Evolutionary conservation across 768 basidiomycete species (phyloP).

Genomic region (Artomyces pyxidatus): DNA sequence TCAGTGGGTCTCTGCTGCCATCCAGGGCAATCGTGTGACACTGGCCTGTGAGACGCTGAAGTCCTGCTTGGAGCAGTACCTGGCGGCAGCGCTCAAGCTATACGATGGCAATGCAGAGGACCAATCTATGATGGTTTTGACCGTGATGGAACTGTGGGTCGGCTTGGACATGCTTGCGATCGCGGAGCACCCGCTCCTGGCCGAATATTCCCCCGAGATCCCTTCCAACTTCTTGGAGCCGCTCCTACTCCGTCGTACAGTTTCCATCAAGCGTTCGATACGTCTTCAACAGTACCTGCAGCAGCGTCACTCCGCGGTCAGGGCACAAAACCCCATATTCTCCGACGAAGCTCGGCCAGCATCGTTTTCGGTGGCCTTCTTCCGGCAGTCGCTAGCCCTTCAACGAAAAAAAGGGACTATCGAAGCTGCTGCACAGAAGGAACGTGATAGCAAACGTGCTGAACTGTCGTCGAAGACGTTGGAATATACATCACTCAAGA

Average conservation of each 20-base stretch:
- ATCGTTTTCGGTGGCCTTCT: conserved; percentile 8
- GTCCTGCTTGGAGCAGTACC: conserved; percentile 8
- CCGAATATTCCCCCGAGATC: conserved; percentile 39
- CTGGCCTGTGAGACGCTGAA: not conserved
- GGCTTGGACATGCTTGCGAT: conserved; percentile 33
- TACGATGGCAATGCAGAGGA: conserved; percentile 11
- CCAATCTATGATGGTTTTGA: conserved; percentile 35
- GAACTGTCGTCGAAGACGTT: not conserved
- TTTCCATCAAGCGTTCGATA: not conserved
- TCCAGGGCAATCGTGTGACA: not conserved
- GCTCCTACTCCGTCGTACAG: conserved; percentile 30
- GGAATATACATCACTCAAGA: not conserved
- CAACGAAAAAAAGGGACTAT: not conserved
- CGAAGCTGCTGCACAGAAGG: not conserved
- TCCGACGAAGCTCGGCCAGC: not conserved
- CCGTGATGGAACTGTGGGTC: conserved; percentile 40
- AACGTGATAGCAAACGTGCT: not conserved
- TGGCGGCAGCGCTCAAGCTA: not conserved
- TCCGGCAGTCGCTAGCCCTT: not conserved
- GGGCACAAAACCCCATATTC: not conserved
- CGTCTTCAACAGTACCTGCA: conserved; percentile 7
- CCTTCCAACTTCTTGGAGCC: conserved; percentile 29
- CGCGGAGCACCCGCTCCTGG: conserved; percentile 29
- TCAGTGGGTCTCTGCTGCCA: not conserved
- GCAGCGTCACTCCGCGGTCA: not conserved